Evolutionary conservation across 192 early-diverging fungal species (phyloP).

Genomic region (Piromyces finnis): DNA sequence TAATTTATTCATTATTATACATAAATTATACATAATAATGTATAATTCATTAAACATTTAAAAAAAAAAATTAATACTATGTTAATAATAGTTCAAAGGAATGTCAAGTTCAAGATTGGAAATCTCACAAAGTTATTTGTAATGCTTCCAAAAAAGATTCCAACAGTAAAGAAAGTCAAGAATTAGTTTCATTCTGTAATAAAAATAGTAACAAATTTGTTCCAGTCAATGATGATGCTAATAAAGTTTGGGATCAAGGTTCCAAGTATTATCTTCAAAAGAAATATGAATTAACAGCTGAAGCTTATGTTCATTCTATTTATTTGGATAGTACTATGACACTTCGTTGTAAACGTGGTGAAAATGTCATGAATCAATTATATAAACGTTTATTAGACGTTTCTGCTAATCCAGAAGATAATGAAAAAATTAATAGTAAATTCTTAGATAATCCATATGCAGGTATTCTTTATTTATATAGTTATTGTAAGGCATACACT

Average conservation of each 20-base stretch:
- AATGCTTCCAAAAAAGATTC: not conserved
- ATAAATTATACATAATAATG: too few species aligned
- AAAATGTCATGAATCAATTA: not conserved
- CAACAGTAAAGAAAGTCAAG: not conserved
- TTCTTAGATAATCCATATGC: not conserved
- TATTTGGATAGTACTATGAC: not conserved
- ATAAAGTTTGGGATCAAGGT: not conserved
- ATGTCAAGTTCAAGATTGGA: not conserved
- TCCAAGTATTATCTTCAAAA: not conserved
- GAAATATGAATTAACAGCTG: not conserved
- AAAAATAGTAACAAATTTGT: not conserved
- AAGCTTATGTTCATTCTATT: not conserved
- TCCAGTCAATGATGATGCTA: not conserved
- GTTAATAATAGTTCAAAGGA: not conserved
- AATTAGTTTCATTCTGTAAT: not conserved
- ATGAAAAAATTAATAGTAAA: not conserved
- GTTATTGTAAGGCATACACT: not conserved
- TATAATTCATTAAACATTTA: too few species aligned
- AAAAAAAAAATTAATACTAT: too few species aligned
- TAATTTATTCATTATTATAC: too few species aligned
- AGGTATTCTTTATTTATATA: not conserved
- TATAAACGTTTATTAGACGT: not conserved
- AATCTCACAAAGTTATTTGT: not conserved
- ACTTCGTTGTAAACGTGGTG: not conserved
- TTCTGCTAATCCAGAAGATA: not conserved